Conservation (phyloP, 805 yeast species). For the Zygotorulaspora chibaensis region DNA sequence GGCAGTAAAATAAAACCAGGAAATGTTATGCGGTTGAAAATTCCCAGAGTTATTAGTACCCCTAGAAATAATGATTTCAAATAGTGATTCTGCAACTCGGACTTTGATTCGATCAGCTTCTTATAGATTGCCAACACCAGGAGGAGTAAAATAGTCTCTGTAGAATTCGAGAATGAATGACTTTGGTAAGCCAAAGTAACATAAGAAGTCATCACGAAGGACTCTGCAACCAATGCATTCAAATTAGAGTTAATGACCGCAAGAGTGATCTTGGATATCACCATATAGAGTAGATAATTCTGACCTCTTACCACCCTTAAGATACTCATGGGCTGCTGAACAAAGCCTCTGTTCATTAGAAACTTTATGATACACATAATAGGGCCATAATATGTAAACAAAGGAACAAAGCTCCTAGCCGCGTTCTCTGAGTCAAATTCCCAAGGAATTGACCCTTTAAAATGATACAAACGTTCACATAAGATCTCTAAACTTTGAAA, state of each 20-base stretch:
- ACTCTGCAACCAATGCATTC: conserved; percentile 41
- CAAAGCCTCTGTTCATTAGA: background rate
- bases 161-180: conserved; percentile 84
- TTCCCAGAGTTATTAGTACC: conserved; percentile 54
- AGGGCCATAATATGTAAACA: conserved; percentile 69
- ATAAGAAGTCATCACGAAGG: conserved; percentile 51
- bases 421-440: conserved; percentile 52
- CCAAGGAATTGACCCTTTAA: conserved; percentile 60
- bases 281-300: conserved; percentile 37
- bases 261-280: conserved; percentile 40
- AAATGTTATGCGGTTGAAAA: conserved; percentile 83
- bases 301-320: conserved; percentile 54
- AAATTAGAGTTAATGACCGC: conserved; percentile 43
- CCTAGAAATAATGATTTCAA: conserved; percentile 39
- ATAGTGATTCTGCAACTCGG: conserved; percentile 8
- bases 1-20: conserved; percentile 72
- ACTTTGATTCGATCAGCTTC: conserved; percentile 18
- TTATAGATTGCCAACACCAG: conserved; percentile 41
- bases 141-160: conserved; percentile 54
- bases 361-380: conserved; percentile 37
- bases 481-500: conserved; percentile 84
- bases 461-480: conserved; percentile 9
- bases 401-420: conserved; percentile 67
- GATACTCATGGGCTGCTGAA: conserved; percentile 43
- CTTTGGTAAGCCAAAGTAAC: conserved; percentile 75